Base-by-base conservation (phyloP, 1,139 yeast species). In the Suhomyces choctaworum region DNA sequence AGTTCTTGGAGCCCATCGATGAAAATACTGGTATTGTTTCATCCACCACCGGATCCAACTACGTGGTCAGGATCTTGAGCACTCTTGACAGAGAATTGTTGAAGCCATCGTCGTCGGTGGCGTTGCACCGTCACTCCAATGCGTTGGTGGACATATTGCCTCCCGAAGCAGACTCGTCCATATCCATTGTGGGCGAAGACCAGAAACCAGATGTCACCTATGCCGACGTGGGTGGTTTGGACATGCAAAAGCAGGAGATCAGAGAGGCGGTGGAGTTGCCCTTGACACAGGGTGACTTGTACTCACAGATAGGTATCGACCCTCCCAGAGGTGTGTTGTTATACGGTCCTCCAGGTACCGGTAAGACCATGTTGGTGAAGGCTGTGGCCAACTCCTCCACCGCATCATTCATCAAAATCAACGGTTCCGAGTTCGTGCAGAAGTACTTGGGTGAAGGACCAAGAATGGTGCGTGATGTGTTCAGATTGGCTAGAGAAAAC, bases 261-360 rank as follows among this genome's bases (percentile, higher is more conserved):
- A 79, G 96, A 57, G 99, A 94, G 64, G 98, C 98, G 1, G 98
- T 94, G 14, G 99, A 94, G 62, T 74, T 90, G 48, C 99, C 99
- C 12, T 75, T 94, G 57, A 85, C 96, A 13, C 98, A 94, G 62
- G 95, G 94, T 32, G 98, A 94, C 54, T 73, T 94, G 50, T 94
- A 94, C 65, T 84, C 88, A 52, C 97, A 94, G 64, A 94, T 94
- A 58, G 99, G 99, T 65, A 94, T 94, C 48, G 97, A 94, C 55
- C 98, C 98, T 22, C 98, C 99, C 45, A 79, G 97, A 51, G 99
- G 99, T 55, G 98, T 94, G 23, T 68, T 94, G 50, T 72, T 94
- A 44, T 94, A 92, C 62, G 99, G 99, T 15, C 97, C 98, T 12
- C 99, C 99, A 31, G 99, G 99, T 60, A 94, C 98, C 4, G 99